Evolutionary conservation across 441 rosid genomes (phyloP).

Genomic region (Pelargonium myrrhifolium): DNA sequence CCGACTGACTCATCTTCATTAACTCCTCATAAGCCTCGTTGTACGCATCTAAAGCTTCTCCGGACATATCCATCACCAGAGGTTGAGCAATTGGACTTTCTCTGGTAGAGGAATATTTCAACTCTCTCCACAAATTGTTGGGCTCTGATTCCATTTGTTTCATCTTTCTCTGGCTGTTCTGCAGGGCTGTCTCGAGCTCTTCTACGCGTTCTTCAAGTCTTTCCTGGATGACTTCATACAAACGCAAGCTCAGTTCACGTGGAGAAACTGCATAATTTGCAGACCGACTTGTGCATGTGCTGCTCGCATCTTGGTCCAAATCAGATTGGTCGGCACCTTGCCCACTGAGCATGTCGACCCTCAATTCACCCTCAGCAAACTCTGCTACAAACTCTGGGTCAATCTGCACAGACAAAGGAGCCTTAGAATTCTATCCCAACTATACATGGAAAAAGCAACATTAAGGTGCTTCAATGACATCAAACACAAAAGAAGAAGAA

Average conservation of each 20-base stretch:
- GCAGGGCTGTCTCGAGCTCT: constrained; percentile 69
- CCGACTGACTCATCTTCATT: constrained; percentile 47
- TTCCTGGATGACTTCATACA: constrained; percentile 63
- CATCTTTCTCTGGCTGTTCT: constrained; percentile 58
- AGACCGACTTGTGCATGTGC: constrained; percentile 39
- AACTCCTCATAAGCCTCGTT: constrained; percentile 62
- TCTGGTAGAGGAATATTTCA: constrained; percentile 26
- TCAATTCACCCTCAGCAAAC: constrained; percentile 62
- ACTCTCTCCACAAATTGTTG: constrained; percentile 30
- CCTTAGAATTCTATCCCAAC: background rate
- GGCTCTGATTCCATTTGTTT: constrained; percentile 40
- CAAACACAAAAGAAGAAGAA: no score
- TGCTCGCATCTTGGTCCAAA: constrained; percentile 47
- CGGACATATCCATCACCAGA: constrained; percentile 56
- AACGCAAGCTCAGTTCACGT: constrained; percentile 56
- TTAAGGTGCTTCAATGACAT: background rate
- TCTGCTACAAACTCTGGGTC: constrained; percentile 49
- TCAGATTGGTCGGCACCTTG: constrained; percentile 27
- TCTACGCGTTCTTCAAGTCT: constrained; percentile 58
- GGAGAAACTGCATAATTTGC: constrained; percentile 71
- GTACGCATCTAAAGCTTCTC: constrained; percentile 74
- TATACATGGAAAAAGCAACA: background rate
- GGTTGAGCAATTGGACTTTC: constrained; percentile 39
- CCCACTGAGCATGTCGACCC: constrained; percentile 27
- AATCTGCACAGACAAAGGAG: constrained; percentile 35